Base-by-base conservation (phyloP, 495 filamentous ascomycete species). In the Pseudevernia furfuracea region DNA sequence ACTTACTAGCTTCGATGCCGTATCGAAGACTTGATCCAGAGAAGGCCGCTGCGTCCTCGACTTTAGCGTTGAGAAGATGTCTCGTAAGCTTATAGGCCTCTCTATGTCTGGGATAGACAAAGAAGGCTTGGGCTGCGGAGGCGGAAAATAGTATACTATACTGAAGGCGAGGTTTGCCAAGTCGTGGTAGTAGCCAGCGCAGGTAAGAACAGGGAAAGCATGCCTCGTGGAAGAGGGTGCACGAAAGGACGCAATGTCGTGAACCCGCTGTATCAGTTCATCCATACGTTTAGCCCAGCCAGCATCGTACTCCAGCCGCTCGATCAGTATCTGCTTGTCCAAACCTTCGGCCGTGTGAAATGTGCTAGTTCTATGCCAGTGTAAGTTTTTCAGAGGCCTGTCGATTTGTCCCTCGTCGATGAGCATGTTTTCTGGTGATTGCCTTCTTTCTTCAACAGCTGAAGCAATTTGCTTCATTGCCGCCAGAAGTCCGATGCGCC, bases 1-100 rank as follows among this genome's bases (percentile, higher is more conserved):
- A 25, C 70, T 65, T 3, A 67, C 67, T 4, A 75, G 60, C 23
- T 52, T 32, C 7, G 34, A 57, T 15, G 58, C 65, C 3, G 71
- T 34, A 21, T 55, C 44, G n/a, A 75, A 66, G 9, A 41, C 19
- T 14, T 64, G 23, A 38, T 32, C 53, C 14, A 64, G n/a, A n/a
- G 38, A 32, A 25, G 53, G 62, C 52, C 52, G 36, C 56, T 38
- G 8, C 37, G 12, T 21, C 21, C 62, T 19, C 28, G 36, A 38
- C 64, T 1, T 58, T 39, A 23, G 6, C n/a, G 5, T 48, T 10
- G 44, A 48, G 21, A 48, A 3, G n/a, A 48, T 48, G 44, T 48
- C 44, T 48, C 44, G 44, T 23, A 48, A 48, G 10, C 21, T 48
- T 23, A 10, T 23, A 9, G 44, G 44, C 44, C 23, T 48, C 21